Percentiles rank a stretch among this genome's conserved stretches.
Conservation (phyloP, 148 eudicot genomes). For the Fagopyrum homotropicum region DNA sequence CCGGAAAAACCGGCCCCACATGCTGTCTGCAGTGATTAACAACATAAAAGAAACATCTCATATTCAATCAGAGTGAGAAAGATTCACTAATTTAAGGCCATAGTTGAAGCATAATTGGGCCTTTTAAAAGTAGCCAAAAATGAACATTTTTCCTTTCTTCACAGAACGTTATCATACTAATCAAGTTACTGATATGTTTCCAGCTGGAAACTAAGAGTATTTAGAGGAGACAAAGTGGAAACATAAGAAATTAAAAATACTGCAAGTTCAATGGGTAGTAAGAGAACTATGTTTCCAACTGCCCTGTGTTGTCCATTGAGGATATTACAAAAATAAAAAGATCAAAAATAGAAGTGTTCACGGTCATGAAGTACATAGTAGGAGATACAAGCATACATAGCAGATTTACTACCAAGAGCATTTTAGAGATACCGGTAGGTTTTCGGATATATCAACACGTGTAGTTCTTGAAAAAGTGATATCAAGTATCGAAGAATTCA, state of each 20-base stretch:
- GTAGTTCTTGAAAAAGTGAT: too few species aligned
- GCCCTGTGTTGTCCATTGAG: background rate
- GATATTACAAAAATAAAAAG: background rate
- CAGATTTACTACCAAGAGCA: too few species aligned
- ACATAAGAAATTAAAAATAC: background rate
- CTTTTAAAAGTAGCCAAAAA: background rate
- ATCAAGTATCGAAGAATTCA: too few species aligned
- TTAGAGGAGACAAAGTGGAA: background rate
- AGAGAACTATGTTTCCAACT: background rate
- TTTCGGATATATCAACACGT: too few species aligned
- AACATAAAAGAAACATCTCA: background rate
- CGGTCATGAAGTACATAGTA: background rate
- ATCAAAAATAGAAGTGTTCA: background rate
- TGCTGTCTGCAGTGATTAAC: constrained; percentile 59
- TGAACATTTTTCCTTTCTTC: background rate
- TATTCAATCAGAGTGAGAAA: background rate
- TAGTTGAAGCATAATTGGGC: background rate
- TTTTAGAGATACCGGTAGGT: too few species aligned
- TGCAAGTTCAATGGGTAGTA: background rate
- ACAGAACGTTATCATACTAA: background rate
- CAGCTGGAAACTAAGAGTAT: background rate
- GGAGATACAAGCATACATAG: background rate
- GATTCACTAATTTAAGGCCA: background rate
- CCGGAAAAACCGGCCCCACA: constrained; percentile 92
- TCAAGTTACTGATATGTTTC: background rate